Evolutionary conservation across 78 protist genomes (phyloP), one percentile per base, ranked within the genome.

Genomic region (Cavenderia fasciculata): DNA sequence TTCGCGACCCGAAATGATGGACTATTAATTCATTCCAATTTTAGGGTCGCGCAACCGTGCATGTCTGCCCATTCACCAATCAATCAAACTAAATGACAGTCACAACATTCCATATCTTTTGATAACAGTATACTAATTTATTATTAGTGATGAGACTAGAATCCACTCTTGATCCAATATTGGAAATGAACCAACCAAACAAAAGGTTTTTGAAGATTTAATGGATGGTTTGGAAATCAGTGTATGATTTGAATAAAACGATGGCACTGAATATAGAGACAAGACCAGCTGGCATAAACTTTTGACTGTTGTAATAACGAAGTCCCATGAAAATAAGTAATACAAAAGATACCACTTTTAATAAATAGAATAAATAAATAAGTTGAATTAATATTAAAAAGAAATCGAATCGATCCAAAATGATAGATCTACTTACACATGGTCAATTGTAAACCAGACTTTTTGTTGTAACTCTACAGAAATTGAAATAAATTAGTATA

Each of bases 201-300:
- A n/a, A n/a, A n/a, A n/a, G n/a, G n/a, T n/a, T n/a, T n/a, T n/a
- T n/a, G n/a, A n/a, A n/a, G n/a, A n/a, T n/a, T n/a, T n/a, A n/a
- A 56, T 61, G 7, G 40, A 61, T 4, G 4, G 29, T 61, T 61
- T 61, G 38, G 10, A 27, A 40, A 38, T 33, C 72, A 7, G 38
- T n/a, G 8, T 63, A 63, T 5, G 73, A 23, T 43, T 68, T 65
- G 6, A 41, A 43, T 18, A 82, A 52, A 10, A 82, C 61, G 21
- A 68, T 31, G 4, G 38, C 25, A 29, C 63, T 44, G 23, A 68
- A 18, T 3, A 82, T 0, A 4, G 89, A 25, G 8, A 82, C 89
- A 23, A 82, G 44, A 68, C 89, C 89, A 23, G 89, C 89, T 56
- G 89, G 89, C 77, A 82, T 68, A 23, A 82, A 82, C 61, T 82